Conservation (phyloP, 495 filamentous ascomycete species). For the Penicillium tannophilum region DNA sequence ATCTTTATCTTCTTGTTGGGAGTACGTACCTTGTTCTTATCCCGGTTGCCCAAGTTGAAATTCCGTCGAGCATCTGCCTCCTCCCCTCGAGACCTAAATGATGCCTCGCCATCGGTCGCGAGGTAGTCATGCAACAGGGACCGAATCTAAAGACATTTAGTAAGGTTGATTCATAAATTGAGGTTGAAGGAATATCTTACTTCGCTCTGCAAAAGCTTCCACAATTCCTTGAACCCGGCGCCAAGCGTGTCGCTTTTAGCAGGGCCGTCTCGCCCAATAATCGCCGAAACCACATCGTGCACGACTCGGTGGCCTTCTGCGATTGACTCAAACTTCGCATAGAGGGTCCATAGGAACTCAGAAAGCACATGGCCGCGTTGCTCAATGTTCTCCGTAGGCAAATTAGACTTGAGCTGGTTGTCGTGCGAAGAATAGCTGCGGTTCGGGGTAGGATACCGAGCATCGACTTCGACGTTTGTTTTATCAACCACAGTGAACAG, state of each 20-base stretch:
- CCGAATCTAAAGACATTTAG: slow-evolving; percentile 59
- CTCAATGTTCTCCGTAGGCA: slow-evolving; percentile 66
- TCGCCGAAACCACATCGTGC: slow-evolving; percentile 83
- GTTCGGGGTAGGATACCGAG: slow-evolving; percentile 74
- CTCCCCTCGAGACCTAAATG: slow-evolving; percentile 48
- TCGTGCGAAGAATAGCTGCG: slow-evolving; percentile 57
- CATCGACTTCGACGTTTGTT: slow-evolving; percentile 89
- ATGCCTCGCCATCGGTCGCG: slow-evolving; percentile 80
- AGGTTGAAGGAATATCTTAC: slow-evolving; percentile 46
- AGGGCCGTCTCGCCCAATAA: slow-evolving; percentile 74
- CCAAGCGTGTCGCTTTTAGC: slow-evolving; percentile 57
- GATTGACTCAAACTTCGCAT: slow-evolving; percentile 95
- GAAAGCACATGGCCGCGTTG: slow-evolving; percentile 79
- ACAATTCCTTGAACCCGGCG: slow-evolving; percentile 86
- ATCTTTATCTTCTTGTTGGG: background rate
- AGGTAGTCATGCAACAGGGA: slow-evolving; percentile 95
- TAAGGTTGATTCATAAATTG: too few relatives aligned
- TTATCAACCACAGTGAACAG: slow-evolving; percentile 92
- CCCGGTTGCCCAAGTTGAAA: slow-evolving; percentile 61
- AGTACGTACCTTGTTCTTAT: slow-evolving; percentile 61
- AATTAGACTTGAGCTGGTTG: slow-evolving; percentile 47
- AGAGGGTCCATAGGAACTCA: slow-evolving; percentile 88
- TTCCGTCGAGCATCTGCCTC: slow-evolving; percentile 56
- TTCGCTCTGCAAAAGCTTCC: slow-evolving; percentile 87
- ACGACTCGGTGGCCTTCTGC: slow-evolving; percentile 93